Base-by-base conservation (phyloP, 2,329 filamentous ascomycete species). In the Metarhizium anisopliae region DNA sequence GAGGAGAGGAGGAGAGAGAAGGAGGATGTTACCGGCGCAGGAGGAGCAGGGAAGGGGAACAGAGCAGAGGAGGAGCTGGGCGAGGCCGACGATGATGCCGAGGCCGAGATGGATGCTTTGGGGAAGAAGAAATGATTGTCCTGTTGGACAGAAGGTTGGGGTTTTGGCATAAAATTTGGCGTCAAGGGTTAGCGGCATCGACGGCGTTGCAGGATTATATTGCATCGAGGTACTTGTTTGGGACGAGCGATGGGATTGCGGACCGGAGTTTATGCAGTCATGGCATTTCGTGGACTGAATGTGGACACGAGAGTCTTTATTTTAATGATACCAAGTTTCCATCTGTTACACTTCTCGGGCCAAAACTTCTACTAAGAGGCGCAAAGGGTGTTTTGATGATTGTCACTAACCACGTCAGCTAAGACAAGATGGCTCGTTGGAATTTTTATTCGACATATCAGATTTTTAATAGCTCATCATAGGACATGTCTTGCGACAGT, bases 51-150 rank as follows among this genome's bases (percentile, higher is more conserved):
- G 4, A 61, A 66, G 57, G 60, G 60, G 45, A 64, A 50, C 53
- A 67, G 61, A 49, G 72, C 69, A 6, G 78, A 81, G 61, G 76
- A 81, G 68, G 78, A 78, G 59, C 60, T 80, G 52, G 77, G 76
- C 4, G 78, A 78, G 62, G 77, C 68, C 2, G 79, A 81, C 59
- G 78, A 81, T 62, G 78, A 80, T 64, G 68, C 65, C 30, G 65
- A 76, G 62, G 74, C 66, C 2, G 66, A 74, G 63, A 66, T 67
- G n/a, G 71, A 74, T 65, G 68, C 70, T 3, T 47, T 73, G 57
- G 70, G 70, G 29, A 73, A 68, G 66, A 73, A 68, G 60, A 67
- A 67, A 53, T 71, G 59, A 70, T 10, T 29, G 25, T 29, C 20
- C 6, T 7, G 4, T 25, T 13, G 49, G n/a, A 45, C 18, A 20